These are phyloP conservation scores for Metschnikowia cerradonensis DNA, from an alignment of 805 yeast species.

Conservation along the genomic window DNA sequence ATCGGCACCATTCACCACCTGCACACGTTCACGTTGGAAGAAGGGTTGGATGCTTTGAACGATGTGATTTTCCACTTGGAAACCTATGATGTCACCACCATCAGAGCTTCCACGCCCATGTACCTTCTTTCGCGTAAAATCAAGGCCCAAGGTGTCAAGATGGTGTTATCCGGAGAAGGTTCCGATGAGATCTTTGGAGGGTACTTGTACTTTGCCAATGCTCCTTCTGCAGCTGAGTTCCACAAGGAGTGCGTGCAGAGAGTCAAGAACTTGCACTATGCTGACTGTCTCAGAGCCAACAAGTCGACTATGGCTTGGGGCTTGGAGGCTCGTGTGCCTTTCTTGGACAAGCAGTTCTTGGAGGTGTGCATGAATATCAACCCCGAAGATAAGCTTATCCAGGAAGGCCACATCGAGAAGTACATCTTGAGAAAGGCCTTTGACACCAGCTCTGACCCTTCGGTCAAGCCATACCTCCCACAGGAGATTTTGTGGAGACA, in stretches of 20 bases:
- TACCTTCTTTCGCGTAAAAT: constrained; percentile 91
- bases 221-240: constrained; percentile 91
- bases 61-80: constrained; percentile 96
- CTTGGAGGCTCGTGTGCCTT: constrained; percentile 98
- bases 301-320: constrained; percentile 99
- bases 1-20: constrained; percentile 97
- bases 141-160: constrained; percentile 99
- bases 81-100: constrained; percentile 97
- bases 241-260: constrained; percentile 93
- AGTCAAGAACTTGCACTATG: constrained; percentile 93
- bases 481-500: constrained; percentile 98
- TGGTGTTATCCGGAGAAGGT: constrained; percentile 99
- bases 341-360: constrained; percentile 90
- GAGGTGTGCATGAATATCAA: constrained; percentile 91
- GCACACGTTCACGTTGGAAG: constrained; percentile 94
- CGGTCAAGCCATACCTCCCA: constrained; percentile 82
- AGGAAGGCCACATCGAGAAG: constrained; percentile 82
- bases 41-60: constrained; percentile 90
- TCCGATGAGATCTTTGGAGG: constrained; percentile 99
- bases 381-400: constrained; percentile 87
- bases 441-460: constrained; percentile 83
- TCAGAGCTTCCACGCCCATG: constrained; percentile 99
- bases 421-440: constrained; percentile 96
- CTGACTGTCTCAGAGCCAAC: constrained; percentile 98
- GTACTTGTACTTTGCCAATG: constrained; percentile 93